phyloP scores from a whole-genome alignment of 2,329 filamentous ascomycete genomes.

The Neurospora crassa region DNA sequence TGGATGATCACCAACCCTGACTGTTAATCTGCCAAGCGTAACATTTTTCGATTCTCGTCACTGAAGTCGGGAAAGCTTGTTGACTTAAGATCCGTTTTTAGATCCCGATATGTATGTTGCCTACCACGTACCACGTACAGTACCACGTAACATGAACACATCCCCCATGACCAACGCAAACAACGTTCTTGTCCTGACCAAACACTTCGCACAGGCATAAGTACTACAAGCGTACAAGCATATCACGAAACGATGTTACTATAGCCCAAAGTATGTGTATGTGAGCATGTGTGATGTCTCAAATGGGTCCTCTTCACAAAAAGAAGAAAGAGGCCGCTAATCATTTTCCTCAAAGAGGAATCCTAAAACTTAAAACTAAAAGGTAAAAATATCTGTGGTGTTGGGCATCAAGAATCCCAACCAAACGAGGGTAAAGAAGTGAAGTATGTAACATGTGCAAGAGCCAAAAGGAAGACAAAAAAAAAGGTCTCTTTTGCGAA shows the following conservation, averaged over 20 bases:
- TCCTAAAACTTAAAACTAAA: neutral
- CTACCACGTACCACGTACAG: neutral
- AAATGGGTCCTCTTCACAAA: neutral
- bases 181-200: neutral
- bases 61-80: neutral
- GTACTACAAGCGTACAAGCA: neutral
- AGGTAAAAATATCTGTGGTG: neutral
- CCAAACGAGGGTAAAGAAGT: conserved; percentile 2
- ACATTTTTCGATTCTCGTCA: neutral
- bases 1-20: neutral
- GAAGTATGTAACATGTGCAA: conserved; percentile 4
- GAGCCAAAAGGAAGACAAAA: conserved; percentile 1
- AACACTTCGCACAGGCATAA: neutral
- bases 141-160: neutral
- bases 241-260: neutral
- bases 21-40: neutral
- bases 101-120: neutral
- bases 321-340: neutral
- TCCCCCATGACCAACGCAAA: neutral
- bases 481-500: neutral
- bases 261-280: neutral
- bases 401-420: conserved; percentile 2
- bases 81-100: neutral
- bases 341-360: neutral
- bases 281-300: neutral